Conservation (phyloP, 2,329 filamentous ascomycete species). For the Claviceps sorghi region DNA sequence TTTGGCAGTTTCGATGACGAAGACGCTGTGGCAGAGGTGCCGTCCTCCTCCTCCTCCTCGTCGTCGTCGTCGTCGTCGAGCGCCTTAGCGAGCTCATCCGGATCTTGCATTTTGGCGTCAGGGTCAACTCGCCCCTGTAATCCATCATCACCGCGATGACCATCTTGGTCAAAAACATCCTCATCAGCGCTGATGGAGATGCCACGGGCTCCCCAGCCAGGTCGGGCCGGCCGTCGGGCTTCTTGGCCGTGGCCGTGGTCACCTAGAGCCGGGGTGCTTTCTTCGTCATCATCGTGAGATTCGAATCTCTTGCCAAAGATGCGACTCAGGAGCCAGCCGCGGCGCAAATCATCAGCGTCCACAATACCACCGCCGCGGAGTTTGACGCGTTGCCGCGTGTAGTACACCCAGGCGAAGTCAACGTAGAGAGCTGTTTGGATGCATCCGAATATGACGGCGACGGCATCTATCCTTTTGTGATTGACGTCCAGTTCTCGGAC, state of each 20-base stretch:
- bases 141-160: slow-evolving; percentile 30
- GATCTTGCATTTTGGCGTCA: slow-evolving; percentile 52
- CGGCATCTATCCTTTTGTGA: slow-evolving; percentile 47
- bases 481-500: slow-evolving; percentile 46
- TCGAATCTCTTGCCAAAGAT: slow-evolving; percentile 52
- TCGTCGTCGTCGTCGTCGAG: slow-evolving; percentile 31
- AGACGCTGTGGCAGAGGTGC: slow-evolving; percentile 10
- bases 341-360: slow-evolving; percentile 73
- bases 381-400: slow-evolving; percentile 84
- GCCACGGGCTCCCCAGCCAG: slow-evolving; percentile 48
- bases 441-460: slow-evolving; percentile 73
- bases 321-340: slow-evolving; percentile 69
- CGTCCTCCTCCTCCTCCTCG: slow-evolving; percentile 21
- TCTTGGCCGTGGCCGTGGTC: slow-evolving; percentile 16
- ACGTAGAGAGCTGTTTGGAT: slow-evolving; percentile 81
- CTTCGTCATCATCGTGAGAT: slow-evolving; percentile 46
- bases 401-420: slow-evolving; percentile 97
- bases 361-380: slow-evolving; percentile 74
- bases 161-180: slow-evolving; percentile 36
- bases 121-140: slow-evolving; percentile 36
- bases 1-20: slow-evolving; percentile 13
- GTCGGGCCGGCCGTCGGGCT: slow-evolving; percentile 20
- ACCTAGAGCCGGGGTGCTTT: slow-evolving; percentile 37
- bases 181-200: slow-evolving; percentile 56
- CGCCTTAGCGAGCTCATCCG: slow-evolving; percentile 47